A percentile compares a stretch with the other conserved stretches of the same genome.
These are phyloP conservation scores for Calcarisporium arbuscula DNA, from an alignment of 2,329 filamentous ascomycete species.

Conservation along the genomic window DNA sequence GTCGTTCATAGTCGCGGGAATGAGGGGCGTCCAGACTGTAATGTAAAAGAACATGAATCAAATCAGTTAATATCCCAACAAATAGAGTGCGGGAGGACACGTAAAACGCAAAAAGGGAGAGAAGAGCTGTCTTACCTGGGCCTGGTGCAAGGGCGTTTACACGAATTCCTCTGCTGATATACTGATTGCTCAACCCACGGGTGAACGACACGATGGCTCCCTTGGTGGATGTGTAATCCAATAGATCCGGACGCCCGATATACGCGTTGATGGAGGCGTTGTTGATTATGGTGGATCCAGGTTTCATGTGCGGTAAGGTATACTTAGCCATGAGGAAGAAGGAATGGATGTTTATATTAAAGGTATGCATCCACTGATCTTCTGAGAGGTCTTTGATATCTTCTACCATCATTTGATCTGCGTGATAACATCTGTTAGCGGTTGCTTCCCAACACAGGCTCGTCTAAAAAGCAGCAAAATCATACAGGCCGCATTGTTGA, in stretches of 20 bases:
- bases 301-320: constrained; percentile 47
- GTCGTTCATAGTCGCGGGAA: constrained; percentile 65
- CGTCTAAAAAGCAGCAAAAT: neutral
- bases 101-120: too few species aligned
- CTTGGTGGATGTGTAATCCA: constrained; percentile 78
- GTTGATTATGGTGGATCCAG: constrained; percentile 76
- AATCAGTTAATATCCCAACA: too few species aligned
- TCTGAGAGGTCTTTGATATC: constrained; percentile 41
- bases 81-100: too few species aligned
- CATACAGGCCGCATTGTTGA: constrained; percentile 45
- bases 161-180: constrained; percentile 63
- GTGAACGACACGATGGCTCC: constrained; percentile 77
- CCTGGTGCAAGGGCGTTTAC: constrained; percentile 74
- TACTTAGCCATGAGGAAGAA: constrained; percentile 57
- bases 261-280: constrained; percentile 81
- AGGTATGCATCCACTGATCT: constrained; percentile 49
- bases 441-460: too few species aligned
- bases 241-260: constrained; percentile 69
- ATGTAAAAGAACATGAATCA: neutral
- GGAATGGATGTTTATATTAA: constrained; percentile 49
- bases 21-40: constrained; percentile 66
- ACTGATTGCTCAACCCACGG: constrained; percentile 69
- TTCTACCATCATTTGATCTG: constrained; percentile 32
- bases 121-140: constrained; percentile 43
- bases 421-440: constrained; percentile 27